Base-by-base conservation (phyloP, 257 asterid species). In the Solanum pimpinellifolium region DNA sequence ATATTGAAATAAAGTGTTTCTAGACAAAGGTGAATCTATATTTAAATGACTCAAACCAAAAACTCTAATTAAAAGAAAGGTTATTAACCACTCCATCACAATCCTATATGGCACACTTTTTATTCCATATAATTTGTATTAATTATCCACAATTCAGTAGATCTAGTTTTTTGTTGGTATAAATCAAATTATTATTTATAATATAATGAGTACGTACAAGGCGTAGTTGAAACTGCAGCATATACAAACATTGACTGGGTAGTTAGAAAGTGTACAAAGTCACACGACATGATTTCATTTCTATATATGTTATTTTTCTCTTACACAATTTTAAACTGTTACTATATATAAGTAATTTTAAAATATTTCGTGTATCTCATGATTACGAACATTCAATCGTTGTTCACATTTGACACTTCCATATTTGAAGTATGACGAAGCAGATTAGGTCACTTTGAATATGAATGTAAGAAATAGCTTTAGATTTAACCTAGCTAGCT, bases 21-120 rank as follows among this genome's bases (percentile, higher is more conserved):
- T 39, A 39, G 11, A 39, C 2, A 39, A 39, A 39, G 11, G 11
- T 49, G 21, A 49, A 1, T 49, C 8, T 49, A 49, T 49, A 49
- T 2, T 20, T 2, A 49, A 2, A 8, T 3, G 6, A 49, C 3
- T 49, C 23, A 23, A 52, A 52, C 3, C 0, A 1, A 2, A 6
- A 49, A 2, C 23, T 16, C 62, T 16, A 52, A 1, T 6, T 52
- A 52, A 16, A 1, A 16, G 62, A 52, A 52, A 0, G 9, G 3
- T 0, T 16, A 16, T 2, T 16, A 16, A 6, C 1, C 1, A 52
- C 3, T 52, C 23, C 3, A 16, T 2, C 4, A 6, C 62, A 6
- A 52, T 1, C 10, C 62, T 16, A 6, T 3, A 16, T 16, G 23
- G 6, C 23, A 52, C 23, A 0, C 7, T 52, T 6, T 52, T 52